phyloP scores from a whole-genome alignment of 73 alveolate genomes.

The Durusdinium trenchii region DNA sequence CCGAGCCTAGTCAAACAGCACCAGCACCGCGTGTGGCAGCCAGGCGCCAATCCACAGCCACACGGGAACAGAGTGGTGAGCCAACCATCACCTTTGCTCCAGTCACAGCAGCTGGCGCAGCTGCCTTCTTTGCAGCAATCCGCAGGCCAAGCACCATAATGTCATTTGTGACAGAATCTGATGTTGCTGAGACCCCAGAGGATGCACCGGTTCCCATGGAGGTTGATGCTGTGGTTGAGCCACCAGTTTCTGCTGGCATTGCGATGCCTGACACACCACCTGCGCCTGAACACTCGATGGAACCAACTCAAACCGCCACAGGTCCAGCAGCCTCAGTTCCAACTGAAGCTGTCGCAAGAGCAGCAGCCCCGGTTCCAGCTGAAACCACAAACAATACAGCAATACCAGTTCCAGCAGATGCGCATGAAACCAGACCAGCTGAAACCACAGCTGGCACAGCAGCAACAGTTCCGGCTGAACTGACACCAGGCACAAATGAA shows the following conservation, averaged over 20 bases:
- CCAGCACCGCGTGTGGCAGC: background rate
- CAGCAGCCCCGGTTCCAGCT: background rate
- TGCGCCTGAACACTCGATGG: background rate
- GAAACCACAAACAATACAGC: background rate
- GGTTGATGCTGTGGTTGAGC: background rate
- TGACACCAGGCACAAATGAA: background rate
- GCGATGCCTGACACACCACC: background rate
- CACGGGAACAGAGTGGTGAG: background rate
- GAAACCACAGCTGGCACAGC: background rate
- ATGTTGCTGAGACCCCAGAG: background rate
- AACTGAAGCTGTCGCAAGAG: background rate
- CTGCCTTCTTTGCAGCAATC: background rate
- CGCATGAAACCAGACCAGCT: background rate
- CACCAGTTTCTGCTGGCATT: background rate
- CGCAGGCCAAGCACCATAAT: background rate
- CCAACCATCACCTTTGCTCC: background rate
- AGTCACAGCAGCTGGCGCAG: background rate
- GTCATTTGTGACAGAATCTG: constrained; percentile 2
- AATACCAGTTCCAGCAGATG: background rate
- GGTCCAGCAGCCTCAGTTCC: background rate
- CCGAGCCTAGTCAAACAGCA: background rate
- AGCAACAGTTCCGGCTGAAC: background rate
- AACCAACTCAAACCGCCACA: background rate
- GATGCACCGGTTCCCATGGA: background rate
- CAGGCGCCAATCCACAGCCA: background rate